Evolutionary conservation across 257 asterid species (phyloP), one percentile per base, ranked within the genome.

Genomic region (Eustoma russellianum): DNA sequence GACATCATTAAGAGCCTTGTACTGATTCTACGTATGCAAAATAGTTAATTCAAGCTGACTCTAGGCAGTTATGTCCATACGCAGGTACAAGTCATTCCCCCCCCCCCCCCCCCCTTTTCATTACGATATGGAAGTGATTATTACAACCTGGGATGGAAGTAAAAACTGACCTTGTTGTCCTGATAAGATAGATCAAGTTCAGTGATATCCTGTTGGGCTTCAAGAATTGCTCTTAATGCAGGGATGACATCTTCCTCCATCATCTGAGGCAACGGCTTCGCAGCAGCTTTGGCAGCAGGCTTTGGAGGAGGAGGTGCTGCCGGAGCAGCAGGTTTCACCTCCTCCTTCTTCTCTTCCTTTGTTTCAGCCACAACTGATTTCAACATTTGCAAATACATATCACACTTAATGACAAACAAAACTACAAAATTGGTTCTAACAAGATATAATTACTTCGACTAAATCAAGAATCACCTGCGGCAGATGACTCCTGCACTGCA

Each of bases 171-270:
- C 91, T 59, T 85, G 60, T 77, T 75, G 17, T 80, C 86, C 15
- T 62, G 48, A 65, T 78, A 88, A 10, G 77, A 62, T 34, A 88
- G 66, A n/a, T 73, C 72, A 35, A 85, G 86, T 19, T 79, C 69
- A 6, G 73, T 51, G 47, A 82, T 63, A 53, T 88, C 83, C 47
- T 85, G 60, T 48, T 82, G 86, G 55, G 85, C 76, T 73, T 69
- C 74, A 7, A 88, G 66, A 55, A 65, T 85, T 51, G 66, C n/a
- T 67, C 46, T 73, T 49, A 85, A 77, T 44, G 86, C 62, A 48
- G 97, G 97, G 68, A 85, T 88, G 24, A 88, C 81, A 44, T 84
- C 94, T 33, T 88, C 97, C 17, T 71, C 81, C 97, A 88, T 85
- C 72, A 88, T 59, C 80, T 77, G 72, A 46, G 88, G 86, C 62